A percentile compares a stretch with the other conserved stretches of the same genome.
Conservation (phyloP, 73 alveolate genomes). For the Uronychia binucleata region DNA sequence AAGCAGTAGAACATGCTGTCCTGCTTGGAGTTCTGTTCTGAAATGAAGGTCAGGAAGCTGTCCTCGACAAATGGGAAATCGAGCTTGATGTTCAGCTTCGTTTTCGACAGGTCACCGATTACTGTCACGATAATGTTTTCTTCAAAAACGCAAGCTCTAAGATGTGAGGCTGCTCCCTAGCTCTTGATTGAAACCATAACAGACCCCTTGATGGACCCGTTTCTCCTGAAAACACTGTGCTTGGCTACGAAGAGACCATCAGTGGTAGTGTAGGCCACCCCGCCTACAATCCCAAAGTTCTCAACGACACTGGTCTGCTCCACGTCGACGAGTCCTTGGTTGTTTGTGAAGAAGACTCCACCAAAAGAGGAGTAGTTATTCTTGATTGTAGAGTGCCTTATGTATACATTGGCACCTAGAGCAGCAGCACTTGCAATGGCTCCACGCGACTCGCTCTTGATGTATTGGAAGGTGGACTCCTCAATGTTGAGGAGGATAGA, state of each 20-base stretch:
- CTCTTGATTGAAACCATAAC: neutral
- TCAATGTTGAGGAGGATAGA: no score
- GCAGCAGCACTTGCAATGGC: no score
- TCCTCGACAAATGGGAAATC: neutral
- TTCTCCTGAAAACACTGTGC: neutral
- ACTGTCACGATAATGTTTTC: neutral
- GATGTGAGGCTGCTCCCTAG: neutral
- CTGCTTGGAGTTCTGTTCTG: neutral
- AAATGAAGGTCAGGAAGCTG: neutral
- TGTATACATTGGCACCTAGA: no score
- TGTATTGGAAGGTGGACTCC: no score
- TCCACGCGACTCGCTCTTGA: no score
- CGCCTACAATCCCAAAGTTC: no score
- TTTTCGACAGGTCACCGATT: neutral
- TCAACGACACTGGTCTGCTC: no score
- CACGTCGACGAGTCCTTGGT: no score
- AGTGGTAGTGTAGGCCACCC: neutral
- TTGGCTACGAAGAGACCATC: neutral
- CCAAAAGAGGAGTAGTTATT: no score
- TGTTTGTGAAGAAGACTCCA: no score
- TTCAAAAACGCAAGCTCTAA: neutral
- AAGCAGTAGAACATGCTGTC: neutral
- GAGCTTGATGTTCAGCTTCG: neutral
- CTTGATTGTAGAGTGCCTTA: no score
- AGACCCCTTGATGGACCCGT: neutral